Evolutionary conservation across 2,329 filamentous ascomycete genomes (phyloP).

Genomic region (Coniochaeta prunicola): DNA sequence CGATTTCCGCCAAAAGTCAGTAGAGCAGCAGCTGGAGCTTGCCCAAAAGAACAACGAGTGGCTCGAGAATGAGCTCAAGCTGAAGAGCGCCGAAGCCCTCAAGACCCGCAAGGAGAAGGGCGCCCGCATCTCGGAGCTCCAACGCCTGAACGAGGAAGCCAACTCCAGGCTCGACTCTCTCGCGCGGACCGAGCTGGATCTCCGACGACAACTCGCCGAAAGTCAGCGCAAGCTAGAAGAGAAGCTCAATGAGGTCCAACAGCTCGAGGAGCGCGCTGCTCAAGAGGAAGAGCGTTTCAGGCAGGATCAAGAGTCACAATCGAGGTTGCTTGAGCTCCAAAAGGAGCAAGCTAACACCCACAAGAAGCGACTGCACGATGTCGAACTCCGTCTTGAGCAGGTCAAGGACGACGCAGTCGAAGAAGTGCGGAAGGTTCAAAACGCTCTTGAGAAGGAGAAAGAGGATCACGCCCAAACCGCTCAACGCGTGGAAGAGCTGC

Average conservation of each 20-base stretch:
- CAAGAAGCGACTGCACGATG: constrained; percentile 61
- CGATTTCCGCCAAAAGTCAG: constrained; percentile 82
- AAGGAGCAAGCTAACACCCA: constrained; percentile 69
- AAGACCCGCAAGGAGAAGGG: constrained; percentile 95
- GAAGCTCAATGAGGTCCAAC: constrained; percentile 71
- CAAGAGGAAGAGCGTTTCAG: constrained; percentile 80
- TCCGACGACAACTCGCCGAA: constrained; percentile 75
- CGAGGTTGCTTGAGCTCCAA: constrained; percentile 75
- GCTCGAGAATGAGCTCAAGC: constrained; percentile 86
- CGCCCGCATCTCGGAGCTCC: constrained; percentile 77
- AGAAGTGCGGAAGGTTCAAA: constrained; percentile 45
- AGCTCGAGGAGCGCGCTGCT: constrained; percentile 75
- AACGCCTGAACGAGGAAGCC: constrained; percentile 82
- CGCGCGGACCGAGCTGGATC: constrained; percentile 69
- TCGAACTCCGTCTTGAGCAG: constrained; percentile 56
- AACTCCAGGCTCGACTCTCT: constrained; percentile 69
- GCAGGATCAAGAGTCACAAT: constrained; percentile 75
- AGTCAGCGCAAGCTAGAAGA: constrained; percentile 84
- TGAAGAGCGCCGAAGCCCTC: constrained; percentile 76
- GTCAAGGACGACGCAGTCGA: constrained; percentile 61
- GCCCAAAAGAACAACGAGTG: constrained; percentile 88
- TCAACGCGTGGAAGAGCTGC: constrained; percentile 41
- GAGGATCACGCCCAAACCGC: constrained; percentile 38
- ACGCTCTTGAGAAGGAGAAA: constrained; percentile 50
- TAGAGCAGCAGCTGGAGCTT: constrained; percentile 85